phyloP scores from a whole-genome alignment of 495 filamentous ascomycete genomes.

The Rostrohypoxylon terebratum region DNA sequence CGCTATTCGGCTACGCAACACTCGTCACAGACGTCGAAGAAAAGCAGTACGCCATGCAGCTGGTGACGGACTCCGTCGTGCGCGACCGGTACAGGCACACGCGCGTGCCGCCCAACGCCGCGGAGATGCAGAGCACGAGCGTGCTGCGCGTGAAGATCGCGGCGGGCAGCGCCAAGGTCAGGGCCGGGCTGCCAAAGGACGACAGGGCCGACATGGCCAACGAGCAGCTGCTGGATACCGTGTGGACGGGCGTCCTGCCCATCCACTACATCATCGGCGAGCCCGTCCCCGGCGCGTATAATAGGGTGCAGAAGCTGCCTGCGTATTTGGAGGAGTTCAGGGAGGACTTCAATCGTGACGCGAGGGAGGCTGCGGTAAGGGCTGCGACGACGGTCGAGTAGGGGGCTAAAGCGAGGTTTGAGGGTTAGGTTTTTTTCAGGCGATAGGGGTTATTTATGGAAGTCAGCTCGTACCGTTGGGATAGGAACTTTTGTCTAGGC shows the following conservation, averaged over 20 bases:
- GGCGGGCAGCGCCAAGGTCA: slow-evolving; percentile 82
- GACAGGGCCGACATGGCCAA: slow-evolving; percentile 75
- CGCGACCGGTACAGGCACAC: slow-evolving; percentile 75
- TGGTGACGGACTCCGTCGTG: slow-evolving; percentile 82
- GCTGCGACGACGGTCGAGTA: slow-evolving; percentile 53
- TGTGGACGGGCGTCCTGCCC: slow-evolving; percentile 90
- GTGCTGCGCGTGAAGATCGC: slow-evolving; percentile 77
- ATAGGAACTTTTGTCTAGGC: no score
- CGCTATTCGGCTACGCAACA: slow-evolving; percentile 79
- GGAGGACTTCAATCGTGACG: slow-evolving; percentile 64
- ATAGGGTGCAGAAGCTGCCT: slow-evolving; percentile 70
- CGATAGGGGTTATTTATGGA: not conserved
- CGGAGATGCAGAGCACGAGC: slow-evolving; percentile 82
- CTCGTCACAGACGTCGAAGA: slow-evolving; percentile 75
- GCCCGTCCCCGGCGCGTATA: slow-evolving; percentile 73
- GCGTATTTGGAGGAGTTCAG: slow-evolving; percentile 71
- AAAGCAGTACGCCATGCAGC: slow-evolving; percentile 84
- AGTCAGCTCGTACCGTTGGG: no score
- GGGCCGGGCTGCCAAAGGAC: slow-evolving; percentile 75
- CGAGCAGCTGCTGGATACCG: slow-evolving; percentile 66
- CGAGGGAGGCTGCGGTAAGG: slow-evolving; percentile 64
- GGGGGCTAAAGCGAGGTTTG: slow-evolving; percentile 46
- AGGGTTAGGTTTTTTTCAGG: slow-evolving; percentile 4
- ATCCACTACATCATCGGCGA: slow-evolving; percentile 73
- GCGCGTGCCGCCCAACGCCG: slow-evolving; percentile 75